Conservation (phyloP, 257 asterid genomes). For the Nicotiana tabacum region DNA sequence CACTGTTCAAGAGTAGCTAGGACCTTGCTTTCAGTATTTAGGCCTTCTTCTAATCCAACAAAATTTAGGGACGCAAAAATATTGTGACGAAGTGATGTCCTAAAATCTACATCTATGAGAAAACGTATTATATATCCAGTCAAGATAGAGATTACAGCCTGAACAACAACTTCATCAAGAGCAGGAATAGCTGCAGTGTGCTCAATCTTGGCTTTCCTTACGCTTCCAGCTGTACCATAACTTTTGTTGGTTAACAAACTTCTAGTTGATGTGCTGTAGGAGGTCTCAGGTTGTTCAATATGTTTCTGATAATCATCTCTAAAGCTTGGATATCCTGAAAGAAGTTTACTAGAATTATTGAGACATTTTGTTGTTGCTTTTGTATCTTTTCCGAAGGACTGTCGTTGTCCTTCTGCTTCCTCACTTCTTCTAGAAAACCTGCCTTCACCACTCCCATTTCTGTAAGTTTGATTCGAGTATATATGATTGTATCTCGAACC, state of each 20-base stretch:
- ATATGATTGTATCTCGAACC: constrained; percentile 22
- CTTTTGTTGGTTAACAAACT: constrained; percentile 14
- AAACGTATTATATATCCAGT: constrained; percentile 43
- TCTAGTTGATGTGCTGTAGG: constrained; percentile 2
- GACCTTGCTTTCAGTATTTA: constrained; percentile 44
- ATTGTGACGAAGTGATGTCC: constrained; percentile 56
- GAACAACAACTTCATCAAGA: constrained; percentile 65
- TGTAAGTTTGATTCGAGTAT: constrained; percentile 35
- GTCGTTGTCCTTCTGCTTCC: constrained; percentile 12
- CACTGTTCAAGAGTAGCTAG: constrained; percentile 21
- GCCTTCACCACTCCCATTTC: constrained; percentile 22
- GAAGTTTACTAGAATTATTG: constrained; percentile 23
- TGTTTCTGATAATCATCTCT: constrained; percentile 8
- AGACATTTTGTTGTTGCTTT: constrained; percentile 18
- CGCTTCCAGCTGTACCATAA: constrained; percentile 23
- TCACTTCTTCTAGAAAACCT: constrained; percentile 14
- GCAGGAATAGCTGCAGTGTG: constrained; percentile 42
- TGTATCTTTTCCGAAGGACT: constrained; percentile 6
- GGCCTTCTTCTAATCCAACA: constrained; percentile 33
- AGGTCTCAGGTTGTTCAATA: constrained; percentile 23
- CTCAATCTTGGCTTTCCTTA: constrained; percentile 28
- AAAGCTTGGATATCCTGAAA: constrained; percentile 9
- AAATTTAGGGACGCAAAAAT: constrained; percentile 51
- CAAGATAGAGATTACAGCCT: constrained; percentile 68
- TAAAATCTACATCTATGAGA: constrained; percentile 50